Percentiles rank a stretch among this genome's conserved stretches.
Conservation (phyloP, 148 eudicot genomes). For the Fagopyrum homotropicum region DNA sequence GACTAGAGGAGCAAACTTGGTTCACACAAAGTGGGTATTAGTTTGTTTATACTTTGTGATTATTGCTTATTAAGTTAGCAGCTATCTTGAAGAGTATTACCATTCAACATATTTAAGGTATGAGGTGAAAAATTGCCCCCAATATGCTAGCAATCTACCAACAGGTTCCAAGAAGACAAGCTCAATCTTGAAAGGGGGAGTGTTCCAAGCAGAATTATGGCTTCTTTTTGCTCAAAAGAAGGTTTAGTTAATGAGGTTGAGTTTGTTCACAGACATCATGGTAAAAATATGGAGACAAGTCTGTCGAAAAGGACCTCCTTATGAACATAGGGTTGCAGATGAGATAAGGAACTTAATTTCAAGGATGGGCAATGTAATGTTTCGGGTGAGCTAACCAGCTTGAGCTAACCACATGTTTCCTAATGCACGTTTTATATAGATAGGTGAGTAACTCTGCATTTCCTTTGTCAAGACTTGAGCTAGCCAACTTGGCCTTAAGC, state of each 20-base stretch:
- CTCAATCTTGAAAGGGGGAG: not conserved
- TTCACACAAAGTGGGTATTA: not conserved
- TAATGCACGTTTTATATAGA: no score
- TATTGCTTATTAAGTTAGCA: not conserved
- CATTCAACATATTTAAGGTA: not conserved
- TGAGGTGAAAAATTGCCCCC: no score
- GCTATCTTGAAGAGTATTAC: not conserved
- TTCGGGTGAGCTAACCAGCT: not conserved
- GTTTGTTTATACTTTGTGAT: not conserved
- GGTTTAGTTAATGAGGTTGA: constrained; percentile 17
- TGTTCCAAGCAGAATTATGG: constrained; percentile 26
- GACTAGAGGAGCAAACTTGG: no score
- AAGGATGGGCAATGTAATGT: constrained; percentile 19
- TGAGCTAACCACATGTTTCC: no score
- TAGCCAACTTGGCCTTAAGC: not conserved
- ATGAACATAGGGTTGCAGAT: not conserved
- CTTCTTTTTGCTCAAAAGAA: constrained; percentile 56
- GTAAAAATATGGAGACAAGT: constrained; percentile 37
- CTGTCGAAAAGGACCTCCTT: constrained; percentile 16
- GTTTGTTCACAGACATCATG: constrained; percentile 11
- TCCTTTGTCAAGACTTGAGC: not conserved
- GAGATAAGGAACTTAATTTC: not conserved
- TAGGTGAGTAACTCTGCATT: constrained; percentile 26
- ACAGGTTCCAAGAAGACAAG: no score
- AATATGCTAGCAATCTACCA: no score